Evolutionary conservation across 2,329 filamentous ascomycete species (phyloP).

Genomic region (Chalaropsis thielavioides): DNA sequence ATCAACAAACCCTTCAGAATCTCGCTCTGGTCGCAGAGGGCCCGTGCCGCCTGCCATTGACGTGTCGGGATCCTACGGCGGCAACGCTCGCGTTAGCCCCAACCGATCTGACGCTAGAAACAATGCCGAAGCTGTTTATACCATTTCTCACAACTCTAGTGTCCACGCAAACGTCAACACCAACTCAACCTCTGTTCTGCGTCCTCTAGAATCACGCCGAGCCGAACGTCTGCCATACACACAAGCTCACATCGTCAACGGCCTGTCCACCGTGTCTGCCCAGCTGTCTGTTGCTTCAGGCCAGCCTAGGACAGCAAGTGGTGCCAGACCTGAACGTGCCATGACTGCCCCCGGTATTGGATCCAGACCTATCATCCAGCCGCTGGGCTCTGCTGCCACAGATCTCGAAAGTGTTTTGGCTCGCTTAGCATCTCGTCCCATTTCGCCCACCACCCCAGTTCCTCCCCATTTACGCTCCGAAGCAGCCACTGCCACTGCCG

Average conservation of each 20-base stretch:
- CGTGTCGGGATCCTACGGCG: slow-evolving; percentile 32
- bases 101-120: not conserved
- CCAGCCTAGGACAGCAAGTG: slow-evolving; percentile 12
- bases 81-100: slow-evolving; percentile 19
- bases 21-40: slow-evolving; percentile 3
- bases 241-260: slow-evolving; percentile 14
- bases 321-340: slow-evolving; percentile 11
- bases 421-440: slow-evolving; percentile 11
- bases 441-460: slow-evolving; percentile 14
- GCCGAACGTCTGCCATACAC: slow-evolving; percentile 7
- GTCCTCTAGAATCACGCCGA: slow-evolving; percentile 4
- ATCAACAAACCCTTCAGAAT: not conserved
- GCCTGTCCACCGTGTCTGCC: slow-evolving; percentile 11
- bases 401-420: not conserved
- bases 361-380: slow-evolving; percentile 3
- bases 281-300: slow-evolving; percentile 14
- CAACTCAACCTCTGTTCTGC: not conserved
- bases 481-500: slow-evolving; percentile 75
- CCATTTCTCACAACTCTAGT: not conserved
- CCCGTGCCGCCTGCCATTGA: slow-evolving; percentile 26
- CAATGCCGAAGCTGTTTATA: not conserved
- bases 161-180: not conserved
- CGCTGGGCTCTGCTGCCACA: slow-evolving; percentile 7
- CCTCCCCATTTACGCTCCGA: slow-evolving; percentile 33
- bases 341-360: slow-evolving; percentile 16